Conservation (phyloP, 73 alveolate genomes). For the Chromera velia region DNA sequence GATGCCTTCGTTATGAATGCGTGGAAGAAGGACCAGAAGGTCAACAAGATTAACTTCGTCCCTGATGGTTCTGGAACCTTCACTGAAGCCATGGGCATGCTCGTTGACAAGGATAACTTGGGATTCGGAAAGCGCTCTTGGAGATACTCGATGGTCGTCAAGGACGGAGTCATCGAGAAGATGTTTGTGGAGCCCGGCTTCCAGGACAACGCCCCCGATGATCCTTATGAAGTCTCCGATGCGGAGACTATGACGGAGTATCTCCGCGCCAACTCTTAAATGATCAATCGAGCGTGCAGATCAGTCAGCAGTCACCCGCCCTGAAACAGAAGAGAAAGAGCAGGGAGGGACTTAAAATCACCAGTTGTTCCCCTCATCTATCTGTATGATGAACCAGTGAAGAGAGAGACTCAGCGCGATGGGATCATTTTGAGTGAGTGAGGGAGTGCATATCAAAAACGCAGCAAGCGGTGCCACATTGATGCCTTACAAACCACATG, state of each 20-base stretch:
- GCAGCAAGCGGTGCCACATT: no score
- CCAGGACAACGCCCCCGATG: background rate
- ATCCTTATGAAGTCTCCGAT: conserved; percentile 7
- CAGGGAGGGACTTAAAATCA: no score
- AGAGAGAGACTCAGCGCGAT: no score
- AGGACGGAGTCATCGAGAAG: background rate
- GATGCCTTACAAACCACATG: no score
- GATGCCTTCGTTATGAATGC: background rate
- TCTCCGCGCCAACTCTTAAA: background rate
- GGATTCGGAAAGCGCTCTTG: conserved; percentile 9
- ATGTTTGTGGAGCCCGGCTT: conserved; percentile 2
- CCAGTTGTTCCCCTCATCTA: no score
- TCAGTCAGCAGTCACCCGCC: no score
- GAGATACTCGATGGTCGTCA: conserved; percentile 11
- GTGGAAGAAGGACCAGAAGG: background rate
- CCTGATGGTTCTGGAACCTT: background rate
- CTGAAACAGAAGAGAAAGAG: no score
- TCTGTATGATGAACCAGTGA: no score
- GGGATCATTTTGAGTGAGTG: no score
- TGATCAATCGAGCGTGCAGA: no score
- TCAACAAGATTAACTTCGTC: background rate
- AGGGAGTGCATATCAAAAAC: no score
- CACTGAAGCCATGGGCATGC: conserved; percentile 13
- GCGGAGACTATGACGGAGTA: conserved; percentile 9
- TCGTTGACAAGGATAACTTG: background rate